Percentiles rank a stretch among this genome's conserved stretches.
Conservation (phyloP, 2,329 filamentous ascomycete species). For the Neurospora sp. region DNA sequence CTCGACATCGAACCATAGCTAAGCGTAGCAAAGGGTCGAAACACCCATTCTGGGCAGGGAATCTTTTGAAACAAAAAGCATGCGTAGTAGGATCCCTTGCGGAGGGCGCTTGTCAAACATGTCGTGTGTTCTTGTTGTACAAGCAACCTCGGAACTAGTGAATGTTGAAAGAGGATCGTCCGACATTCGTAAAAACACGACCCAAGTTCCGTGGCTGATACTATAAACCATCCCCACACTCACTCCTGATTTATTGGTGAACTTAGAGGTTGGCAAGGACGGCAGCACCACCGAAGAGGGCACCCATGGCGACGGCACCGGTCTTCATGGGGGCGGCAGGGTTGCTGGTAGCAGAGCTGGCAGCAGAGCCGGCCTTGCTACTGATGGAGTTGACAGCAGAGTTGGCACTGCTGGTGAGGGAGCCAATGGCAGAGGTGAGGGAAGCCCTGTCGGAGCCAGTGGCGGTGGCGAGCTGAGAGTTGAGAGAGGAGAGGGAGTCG, state of each 20-base stretch:
- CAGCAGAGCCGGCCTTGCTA: conserved; percentile 8
- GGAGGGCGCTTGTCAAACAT: background rate
- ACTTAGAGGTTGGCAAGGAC: conserved; percentile 34
- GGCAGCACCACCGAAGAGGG: conserved; percentile 36
- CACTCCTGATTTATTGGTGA: background rate
- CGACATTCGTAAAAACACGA: background rate
- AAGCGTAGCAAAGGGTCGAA: background rate
- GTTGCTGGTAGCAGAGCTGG: conserved; percentile 13
- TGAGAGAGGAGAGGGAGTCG: conserved; percentile 17
- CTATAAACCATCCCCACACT: background rate
- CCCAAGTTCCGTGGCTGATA: background rate
- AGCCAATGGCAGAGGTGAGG: conserved; percentile 20
- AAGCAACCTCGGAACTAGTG: background rate
- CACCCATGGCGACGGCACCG: conserved; percentile 34
- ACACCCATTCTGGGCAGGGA: background rate
- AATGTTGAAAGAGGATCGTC: background rate
- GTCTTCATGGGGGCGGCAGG: conserved; percentile 27
- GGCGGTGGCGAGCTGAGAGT: conserved; percentile 20
- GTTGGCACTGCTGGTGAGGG: conserved; percentile 14
- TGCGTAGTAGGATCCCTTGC: background rate
- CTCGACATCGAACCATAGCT: background rate
- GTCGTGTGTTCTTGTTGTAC: background rate
- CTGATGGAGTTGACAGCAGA: conserved; percentile 10
- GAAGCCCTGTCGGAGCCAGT: conserved; percentile 19
- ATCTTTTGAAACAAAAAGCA: background rate